phyloP scores from a whole-genome alignment of 257 asterid genomes.

The Jacaranda copaia region DNA sequence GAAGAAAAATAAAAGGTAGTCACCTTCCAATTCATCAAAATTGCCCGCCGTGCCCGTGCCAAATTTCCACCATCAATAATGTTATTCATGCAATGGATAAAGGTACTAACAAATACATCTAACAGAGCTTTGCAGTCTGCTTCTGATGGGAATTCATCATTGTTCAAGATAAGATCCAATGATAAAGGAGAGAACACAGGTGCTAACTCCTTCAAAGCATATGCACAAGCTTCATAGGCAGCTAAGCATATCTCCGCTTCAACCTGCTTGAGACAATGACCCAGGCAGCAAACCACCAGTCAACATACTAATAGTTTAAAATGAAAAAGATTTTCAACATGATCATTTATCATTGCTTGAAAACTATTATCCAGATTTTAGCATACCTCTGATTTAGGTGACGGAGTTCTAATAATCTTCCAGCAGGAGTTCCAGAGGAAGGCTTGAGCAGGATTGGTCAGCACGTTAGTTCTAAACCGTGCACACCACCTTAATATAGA shows the following conservation, averaged over 20 bases:
- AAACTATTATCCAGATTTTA: constrained; percentile 25
- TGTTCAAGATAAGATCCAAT: constrained; percentile 51
- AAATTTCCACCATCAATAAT: constrained; percentile 68
- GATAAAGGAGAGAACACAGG: constrained; percentile 58
- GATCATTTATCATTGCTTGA: constrained; percentile 33
- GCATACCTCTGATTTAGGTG: constrained; percentile 73
- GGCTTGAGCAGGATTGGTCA: constrained; percentile 52
- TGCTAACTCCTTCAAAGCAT: constrained; percentile 62
- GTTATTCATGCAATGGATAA: constrained; percentile 62
- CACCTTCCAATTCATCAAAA: constrained; percentile 89
- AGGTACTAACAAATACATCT: constrained; percentile 65
- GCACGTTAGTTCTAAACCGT: constrained; percentile 50
- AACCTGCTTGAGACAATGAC: constrained; percentile 51
- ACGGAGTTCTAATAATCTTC: constrained; percentile 63
- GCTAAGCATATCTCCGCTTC: constrained; percentile 82
- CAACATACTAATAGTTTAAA: constrained; percentile 28
- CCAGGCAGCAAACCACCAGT: constrained; percentile 29
- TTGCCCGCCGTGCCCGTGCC: constrained; percentile 77
- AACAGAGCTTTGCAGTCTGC: constrained; percentile 50
- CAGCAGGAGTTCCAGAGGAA: constrained; percentile 85
- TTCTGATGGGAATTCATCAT: constrained; percentile 43
- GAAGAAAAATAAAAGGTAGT: constrained; percentile 18
- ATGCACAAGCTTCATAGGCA: constrained; percentile 79
- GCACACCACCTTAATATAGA: constrained; percentile 68
- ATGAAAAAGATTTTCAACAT: constrained; percentile 22